These are phyloP conservation scores for Candida tallmaniae DNA, from an alignment of 805 yeast genomes.

Conservation along the genomic window DNA sequence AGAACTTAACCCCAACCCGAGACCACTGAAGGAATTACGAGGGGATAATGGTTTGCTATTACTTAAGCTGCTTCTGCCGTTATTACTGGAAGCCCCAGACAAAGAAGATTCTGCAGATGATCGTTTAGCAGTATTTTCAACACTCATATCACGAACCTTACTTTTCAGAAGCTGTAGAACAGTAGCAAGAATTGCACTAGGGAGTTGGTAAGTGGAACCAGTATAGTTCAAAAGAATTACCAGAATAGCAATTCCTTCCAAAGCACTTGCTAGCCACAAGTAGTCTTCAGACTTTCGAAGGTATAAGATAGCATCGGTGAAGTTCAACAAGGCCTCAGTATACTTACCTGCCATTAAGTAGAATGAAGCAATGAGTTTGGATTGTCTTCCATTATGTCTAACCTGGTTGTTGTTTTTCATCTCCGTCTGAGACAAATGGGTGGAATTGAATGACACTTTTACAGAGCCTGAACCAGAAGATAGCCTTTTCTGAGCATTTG, in stretches of 20 bases:
- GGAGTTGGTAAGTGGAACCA: conserved; percentile 48
- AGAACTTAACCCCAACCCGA: conserved; percentile 21
- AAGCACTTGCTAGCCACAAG: conserved; percentile 82
- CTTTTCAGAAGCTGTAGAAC: conserved; percentile 28
- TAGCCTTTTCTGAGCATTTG: conserved; percentile 38
- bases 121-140: conserved; percentile 24
- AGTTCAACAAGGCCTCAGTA: conserved; percentile 62
- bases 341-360: conserved; percentile 77
- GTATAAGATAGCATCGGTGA: conserved; percentile 65
- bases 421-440: conserved; percentile 15
- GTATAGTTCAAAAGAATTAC: conserved; percentile 55
- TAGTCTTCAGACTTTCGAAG: conserved; percentile 65
- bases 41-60: conserved; percentile 21
- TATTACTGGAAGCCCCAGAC: conserved; percentile 5
- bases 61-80: background rate
- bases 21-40: conserved; percentile 28
- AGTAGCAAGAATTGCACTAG: conserved; percentile 30
- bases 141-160: conserved; percentile 18
- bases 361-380: conserved; percentile 72
- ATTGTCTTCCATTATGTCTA: conserved; percentile 65
- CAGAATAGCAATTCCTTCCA: conserved; percentile 77
- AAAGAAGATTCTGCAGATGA: conserved; percentile 32
- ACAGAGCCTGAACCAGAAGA: conserved; percentile 34
- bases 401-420: conserved; percentile 31
- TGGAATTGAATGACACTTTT: conserved; percentile 22